phyloP scores from a whole-genome alignment of 768 basidiomycete genomes.

The Leccinum longicurvipes region DNA sequence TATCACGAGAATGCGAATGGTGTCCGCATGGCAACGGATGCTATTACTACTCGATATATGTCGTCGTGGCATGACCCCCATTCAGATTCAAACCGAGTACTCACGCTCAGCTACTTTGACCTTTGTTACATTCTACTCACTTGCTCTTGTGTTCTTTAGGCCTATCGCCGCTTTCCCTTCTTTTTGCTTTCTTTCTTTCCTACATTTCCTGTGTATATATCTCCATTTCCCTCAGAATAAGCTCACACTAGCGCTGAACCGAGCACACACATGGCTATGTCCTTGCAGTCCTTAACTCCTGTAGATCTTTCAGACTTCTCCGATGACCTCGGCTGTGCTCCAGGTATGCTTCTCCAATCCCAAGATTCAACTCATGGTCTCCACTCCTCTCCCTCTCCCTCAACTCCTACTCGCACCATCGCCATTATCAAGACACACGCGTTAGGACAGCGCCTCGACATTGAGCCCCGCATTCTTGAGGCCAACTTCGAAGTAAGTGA shows the following conservation, averaged over 20 bases:
- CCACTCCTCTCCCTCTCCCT: slow-evolving; percentile 9
- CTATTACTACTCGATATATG: not conserved
- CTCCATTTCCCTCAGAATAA: slow-evolving; percentile 2
- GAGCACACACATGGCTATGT: slow-evolving; percentile 19
- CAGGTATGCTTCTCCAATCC: not conserved
- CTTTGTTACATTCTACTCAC: slow-evolving; percentile 13
- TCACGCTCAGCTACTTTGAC: not conserved
- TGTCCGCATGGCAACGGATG: not conserved
- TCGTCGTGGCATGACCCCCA: not conserved
- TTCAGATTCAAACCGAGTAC: slow-evolving; percentile 10
- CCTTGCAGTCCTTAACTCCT: slow-evolving; percentile 12
- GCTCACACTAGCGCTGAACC: slow-evolving; percentile 5
- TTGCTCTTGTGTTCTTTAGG: slow-evolving; percentile 4
- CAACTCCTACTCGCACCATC: slow-evolving; percentile 55
- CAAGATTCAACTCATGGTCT: slow-evolving; percentile 4
- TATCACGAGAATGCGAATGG: not conserved
- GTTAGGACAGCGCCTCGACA: slow-evolving; percentile 68
- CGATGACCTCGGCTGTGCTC: slow-evolving; percentile 8
- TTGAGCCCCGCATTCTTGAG: slow-evolving; percentile 75
- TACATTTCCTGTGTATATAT: slow-evolving; percentile 21
- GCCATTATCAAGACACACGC: slow-evolving; percentile 85
- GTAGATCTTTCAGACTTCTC: slow-evolving; percentile 17
- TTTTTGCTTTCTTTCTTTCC: slow-evolving; percentile 11
- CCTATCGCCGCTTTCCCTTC: slow-evolving; percentile 14
- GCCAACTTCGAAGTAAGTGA: slow-evolving; percentile 74